Percentiles rank a stretch among this genome's conserved stretches.
phyloP scores from a whole-genome alignment of 345 rosid genomes.

The Litchi chinensis region DNA sequence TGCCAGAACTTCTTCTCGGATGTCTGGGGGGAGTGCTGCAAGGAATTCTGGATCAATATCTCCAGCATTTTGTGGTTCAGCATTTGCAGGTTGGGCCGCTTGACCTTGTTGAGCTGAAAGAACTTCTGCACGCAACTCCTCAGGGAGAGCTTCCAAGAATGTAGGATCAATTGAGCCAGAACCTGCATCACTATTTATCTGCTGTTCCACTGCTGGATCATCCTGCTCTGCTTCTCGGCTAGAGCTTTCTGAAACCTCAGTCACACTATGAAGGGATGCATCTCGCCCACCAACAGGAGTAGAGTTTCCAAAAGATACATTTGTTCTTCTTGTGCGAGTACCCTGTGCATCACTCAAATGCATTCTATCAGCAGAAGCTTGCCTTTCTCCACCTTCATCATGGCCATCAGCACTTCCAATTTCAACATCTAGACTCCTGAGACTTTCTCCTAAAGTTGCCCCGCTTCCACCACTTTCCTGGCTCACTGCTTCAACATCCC shows the following conservation, averaged over 20 bases:
- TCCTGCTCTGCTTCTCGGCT: constrained; percentile 87
- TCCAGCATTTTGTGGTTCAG: constrained; percentile 67
- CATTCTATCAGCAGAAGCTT: constrained; percentile 63
- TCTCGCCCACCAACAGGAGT: constrained; percentile 65
- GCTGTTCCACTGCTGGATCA: constrained; percentile 64
- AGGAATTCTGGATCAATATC: constrained; percentile 98
- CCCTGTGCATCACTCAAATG: constrained; percentile 58
- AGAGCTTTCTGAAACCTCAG: constrained; percentile 93
- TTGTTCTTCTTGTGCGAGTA: constrained; percentile 69
- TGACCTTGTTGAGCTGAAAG: constrained; percentile 91
- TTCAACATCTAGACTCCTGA: constrained; percentile 95
- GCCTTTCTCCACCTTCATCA: constrained; percentile 95
- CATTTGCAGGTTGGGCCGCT: constrained; percentile 70
- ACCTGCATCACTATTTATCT: constrained; percentile 53
- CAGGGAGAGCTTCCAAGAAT: constrained; percentile 96
- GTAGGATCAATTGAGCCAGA: constrained; percentile 95
- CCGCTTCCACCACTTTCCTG: constrained; percentile 98
- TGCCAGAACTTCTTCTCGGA: constrained; percentile 89
- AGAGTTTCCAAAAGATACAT: constrained; percentile 54
- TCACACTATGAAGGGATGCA: constrained; percentile 79
- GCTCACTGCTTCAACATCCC: constrained; percentile 96
- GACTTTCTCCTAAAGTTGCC: constrained; percentile 95
- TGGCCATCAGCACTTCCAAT: constrained; percentile 99
- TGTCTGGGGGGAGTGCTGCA: constrained; percentile 97
- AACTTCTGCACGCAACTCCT: constrained; percentile 96